phyloP scores from a whole-genome alignment of 169 alveolate genomes.

The Plasmodium reichenowi region DNA sequence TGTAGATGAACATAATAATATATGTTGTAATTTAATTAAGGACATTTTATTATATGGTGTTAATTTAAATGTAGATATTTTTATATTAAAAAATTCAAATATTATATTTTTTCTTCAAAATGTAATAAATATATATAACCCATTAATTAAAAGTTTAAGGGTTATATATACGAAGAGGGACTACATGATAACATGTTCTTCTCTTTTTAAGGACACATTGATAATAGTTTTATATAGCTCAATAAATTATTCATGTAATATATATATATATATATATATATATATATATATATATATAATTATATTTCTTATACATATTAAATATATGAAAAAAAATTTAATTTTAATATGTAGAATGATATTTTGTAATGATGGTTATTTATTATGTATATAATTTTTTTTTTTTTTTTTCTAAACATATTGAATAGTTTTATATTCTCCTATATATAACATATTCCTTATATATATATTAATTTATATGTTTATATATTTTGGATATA shows the following conservation, averaged over 20 bases:
- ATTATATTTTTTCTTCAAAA: constrained; percentile 54
- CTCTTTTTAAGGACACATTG: constrained; percentile 15
- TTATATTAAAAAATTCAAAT: constrained; percentile 36
- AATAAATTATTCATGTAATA: constrained; percentile 47
- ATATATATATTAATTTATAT: background rate
- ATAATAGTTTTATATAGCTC: constrained; percentile 33
- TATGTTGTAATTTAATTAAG: constrained; percentile 27
- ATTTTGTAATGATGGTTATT: background rate
- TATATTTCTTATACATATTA: background rate
- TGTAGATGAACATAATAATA: constrained; percentile 11
- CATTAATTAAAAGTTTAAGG: constrained; percentile 37
- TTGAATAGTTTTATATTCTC: background rate
- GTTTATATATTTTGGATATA: background rate
- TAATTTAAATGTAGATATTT: constrained; percentile 52
- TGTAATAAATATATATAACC: constrained; percentile 57
- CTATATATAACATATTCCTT: background rate
- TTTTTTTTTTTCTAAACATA: background rate
- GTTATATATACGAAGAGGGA: constrained; percentile 27
- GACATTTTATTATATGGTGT: constrained; percentile 44
- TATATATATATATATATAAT: background rate
- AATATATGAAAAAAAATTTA: background rate
- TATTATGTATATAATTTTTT: background rate
- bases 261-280: background rate
- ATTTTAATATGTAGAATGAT: background rate
- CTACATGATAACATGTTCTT: constrained; percentile 42